Conservation (phyloP, 2,329 filamentous ascomycete genomes). For the Emydomyces testavorans region DNA sequence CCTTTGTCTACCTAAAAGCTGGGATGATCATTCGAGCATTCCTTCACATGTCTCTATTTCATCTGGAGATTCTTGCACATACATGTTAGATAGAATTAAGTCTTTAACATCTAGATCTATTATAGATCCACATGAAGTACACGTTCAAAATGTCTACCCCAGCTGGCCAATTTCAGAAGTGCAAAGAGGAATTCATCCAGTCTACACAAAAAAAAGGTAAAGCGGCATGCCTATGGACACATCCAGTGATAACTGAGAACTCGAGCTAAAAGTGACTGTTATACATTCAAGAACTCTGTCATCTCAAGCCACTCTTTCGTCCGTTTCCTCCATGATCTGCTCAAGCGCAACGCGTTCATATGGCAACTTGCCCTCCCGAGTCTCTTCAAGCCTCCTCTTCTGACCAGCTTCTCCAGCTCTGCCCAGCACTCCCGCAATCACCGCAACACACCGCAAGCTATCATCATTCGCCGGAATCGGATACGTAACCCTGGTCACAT, state of each 20-base stretch:
- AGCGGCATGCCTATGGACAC: not conserved
- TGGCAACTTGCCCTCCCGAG: constrained; percentile 50
- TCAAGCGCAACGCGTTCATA: constrained; percentile 32
- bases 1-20: too few relatives aligned
- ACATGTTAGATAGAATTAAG: not conserved
- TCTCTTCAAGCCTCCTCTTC: constrained; percentile 51
- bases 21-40: too few relatives aligned
- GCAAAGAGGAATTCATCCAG: not conserved
- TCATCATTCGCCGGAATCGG: constrained; percentile 95
- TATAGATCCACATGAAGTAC: not conserved
- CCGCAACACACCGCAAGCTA: constrained; percentile 68
- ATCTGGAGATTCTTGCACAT: constrained; percentile 2
- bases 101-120: constrained; percentile 6
- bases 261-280: not conserved
- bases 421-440: constrained; percentile 77
- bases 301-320: not conserved
- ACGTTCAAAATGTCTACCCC: not conserved
- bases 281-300: not conserved
- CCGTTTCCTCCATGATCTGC: not conserved
- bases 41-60: not conserved
- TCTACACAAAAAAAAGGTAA: not conserved
- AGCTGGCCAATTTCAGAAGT: not conserved
- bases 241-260: not conserved
- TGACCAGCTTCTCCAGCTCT: constrained; percentile 72
- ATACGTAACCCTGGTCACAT: constrained; percentile 91